Conservation (phyloP, 495 filamentous ascomycete genomes). For the Staphylotrichum longicolle region DNA sequence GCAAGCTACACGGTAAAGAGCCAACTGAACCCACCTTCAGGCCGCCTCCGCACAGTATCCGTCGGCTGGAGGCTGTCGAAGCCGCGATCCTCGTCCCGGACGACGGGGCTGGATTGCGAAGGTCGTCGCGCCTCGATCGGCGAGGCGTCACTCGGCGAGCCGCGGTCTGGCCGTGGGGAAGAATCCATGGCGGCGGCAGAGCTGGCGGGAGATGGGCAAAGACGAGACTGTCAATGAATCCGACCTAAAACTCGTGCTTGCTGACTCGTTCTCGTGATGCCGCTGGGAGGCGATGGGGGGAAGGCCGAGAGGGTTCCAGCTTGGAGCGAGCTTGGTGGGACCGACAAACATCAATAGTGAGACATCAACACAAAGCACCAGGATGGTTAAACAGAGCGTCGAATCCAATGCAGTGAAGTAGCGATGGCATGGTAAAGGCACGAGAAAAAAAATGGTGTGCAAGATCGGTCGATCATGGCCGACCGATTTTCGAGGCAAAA, state of each 20-base stretch:
- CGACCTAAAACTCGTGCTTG: not conserved
- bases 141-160: conserved; percentile 36
- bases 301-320: not conserved
- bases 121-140: conserved; percentile 45
- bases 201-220: not conserved
- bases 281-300: not conserved
- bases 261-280: not conserved
- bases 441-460: not conserved
- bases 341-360: too few species aligned
- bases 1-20: not conserved
- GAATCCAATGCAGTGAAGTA: not conserved
- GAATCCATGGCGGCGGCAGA: conserved; percentile 39
- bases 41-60: conserved; percentile 49
- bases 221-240: not conserved
- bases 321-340: not conserved
- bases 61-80: conserved; percentile 47
- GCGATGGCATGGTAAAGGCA: conserved; percentile 22
- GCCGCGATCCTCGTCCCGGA: conserved; percentile 34
- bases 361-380: conserved; percentile 1
- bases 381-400: not conserved
- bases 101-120: conserved; percentile 28
- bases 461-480: not conserved
- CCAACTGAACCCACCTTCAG: conserved; percentile 42
- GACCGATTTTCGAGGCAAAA: not conserved
- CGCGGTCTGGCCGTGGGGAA: conserved; percentile 31